Base-by-base conservation (phyloP, 2,329 filamentous ascomycete genomes). In the Chrysoporthe puriensis region DNA sequence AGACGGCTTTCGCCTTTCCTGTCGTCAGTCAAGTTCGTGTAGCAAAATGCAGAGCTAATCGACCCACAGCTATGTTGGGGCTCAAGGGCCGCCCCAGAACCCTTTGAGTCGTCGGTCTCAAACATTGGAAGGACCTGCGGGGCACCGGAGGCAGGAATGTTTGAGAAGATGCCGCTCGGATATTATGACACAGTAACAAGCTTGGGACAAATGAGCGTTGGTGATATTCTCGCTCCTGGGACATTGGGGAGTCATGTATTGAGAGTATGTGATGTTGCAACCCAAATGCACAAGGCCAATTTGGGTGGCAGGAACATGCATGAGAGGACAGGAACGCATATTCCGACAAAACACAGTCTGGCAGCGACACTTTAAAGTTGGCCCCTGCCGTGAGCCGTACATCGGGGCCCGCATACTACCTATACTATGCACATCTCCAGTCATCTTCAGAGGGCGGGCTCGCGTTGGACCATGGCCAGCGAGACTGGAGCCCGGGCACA, bases 21-120 rank as follows among this genome's bases (percentile, higher is more conserved):
- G 18, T 16, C 7, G 14, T 9, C 26, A 57, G 54, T 40, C 9
- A 9, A 32, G 5, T 34, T 8, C 34, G 40, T 7, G 2, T 34
- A 3, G 14, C 43, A 11, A 54, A 16, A 13, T 34, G 21, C 50
- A 54, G 50, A 54, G 26, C 50, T 11, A 18, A 7, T 44, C 11
- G 44, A 69, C 67, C 64, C 46, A 69, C 66, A 62, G 54, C n/a
- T 63, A 48, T 50, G 40, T 11, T 60, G 66, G 48, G 65, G 48
- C 6, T 21, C 44, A 43, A 64, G 50, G 18, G 11, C 44, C 5
- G 42, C 11, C 21, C 18, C 56, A 9, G 34, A 8, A 1, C 46
- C 61, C 61, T 50, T 43, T 8, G 32, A 34, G 42, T 42, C 40
- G 48, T 50, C 52, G 61, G 40, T 58, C 44, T 36, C 21, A 26